Conservation (phyloP, 2,329 filamentous ascomycete species). For the Pseudogymnoascus sp. region DNA sequence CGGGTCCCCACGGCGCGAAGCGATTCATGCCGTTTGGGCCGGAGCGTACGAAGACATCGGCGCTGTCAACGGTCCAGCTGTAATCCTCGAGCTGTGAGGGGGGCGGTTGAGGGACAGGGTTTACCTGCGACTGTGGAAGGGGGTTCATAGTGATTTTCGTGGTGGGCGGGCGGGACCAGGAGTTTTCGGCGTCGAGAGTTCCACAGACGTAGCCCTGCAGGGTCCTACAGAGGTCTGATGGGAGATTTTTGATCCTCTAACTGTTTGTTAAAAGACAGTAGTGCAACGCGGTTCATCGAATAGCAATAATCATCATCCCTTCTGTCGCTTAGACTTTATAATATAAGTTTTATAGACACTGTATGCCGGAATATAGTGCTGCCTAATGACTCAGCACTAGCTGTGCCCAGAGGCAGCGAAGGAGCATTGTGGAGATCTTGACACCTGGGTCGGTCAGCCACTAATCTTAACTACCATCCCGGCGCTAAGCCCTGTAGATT, state of each 20-base stretch:
- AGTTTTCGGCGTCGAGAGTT: not conserved
- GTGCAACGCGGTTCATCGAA: not conserved
- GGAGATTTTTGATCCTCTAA: not conserved
- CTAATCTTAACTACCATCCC: not conserved
- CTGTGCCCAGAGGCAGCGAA: not conserved
- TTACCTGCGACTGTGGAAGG: not conserved
- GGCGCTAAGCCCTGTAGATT: not conserved
- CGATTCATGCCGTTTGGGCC: not conserved
- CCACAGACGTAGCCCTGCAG: not conserved
- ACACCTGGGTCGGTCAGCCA: not conserved
- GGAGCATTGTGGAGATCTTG: not conserved
- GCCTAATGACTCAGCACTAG: constrained; percentile 3
- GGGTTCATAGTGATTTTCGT: not conserved
- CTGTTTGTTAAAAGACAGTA: not conserved
- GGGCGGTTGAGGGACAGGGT: not conserved
- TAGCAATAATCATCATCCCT: not conserved
- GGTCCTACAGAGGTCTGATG: not conserved
- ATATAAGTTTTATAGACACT: not conserved
- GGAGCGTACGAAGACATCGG: not conserved
- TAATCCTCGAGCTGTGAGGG: not conserved
- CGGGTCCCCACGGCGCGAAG: not conserved
- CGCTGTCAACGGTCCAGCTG: not conserved
- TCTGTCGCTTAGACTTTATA: not conserved
- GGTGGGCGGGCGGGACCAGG: not conserved
- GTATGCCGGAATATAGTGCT: not conserved